phyloP scores from a whole-genome alignment of 129 eudicot species.

The Kitagawia praeruptora region DNA sequence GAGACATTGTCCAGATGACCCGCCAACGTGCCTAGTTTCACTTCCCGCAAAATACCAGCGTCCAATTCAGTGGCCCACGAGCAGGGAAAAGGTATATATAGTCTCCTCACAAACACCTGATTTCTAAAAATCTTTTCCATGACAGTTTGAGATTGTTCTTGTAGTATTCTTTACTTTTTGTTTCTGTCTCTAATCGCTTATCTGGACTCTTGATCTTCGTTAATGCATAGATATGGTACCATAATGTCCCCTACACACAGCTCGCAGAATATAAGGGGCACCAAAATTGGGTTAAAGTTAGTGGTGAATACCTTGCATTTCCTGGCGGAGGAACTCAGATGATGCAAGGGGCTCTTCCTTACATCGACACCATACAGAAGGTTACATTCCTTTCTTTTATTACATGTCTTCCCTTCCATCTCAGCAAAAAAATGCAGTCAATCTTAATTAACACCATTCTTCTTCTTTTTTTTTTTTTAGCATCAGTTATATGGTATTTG shows the following conservation, averaged over 20 bases:
- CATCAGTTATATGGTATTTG: no score
- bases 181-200: conserved; percentile 7
- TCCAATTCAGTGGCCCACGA: conserved; percentile 45
- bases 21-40: conserved; percentile 50
- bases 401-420: neutral
- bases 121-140: neutral
- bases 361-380: conserved; percentile 37
- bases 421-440: neutral
- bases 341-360: conserved; percentile 53
- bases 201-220: neutral
- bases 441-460: no score
- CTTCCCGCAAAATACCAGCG: conserved; percentile 39
- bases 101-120: neutral
- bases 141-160: neutral
- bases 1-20: conserved; percentile 48
- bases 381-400: conserved; percentile 6
- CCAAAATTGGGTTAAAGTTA: conserved; percentile 64
- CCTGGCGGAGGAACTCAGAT: conserved; percentile 66
- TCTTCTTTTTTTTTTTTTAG: no score
- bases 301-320: conserved; percentile 44
- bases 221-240: conserved; percentile 52
- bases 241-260: conserved; percentile 38
- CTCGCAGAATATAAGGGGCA: conserved; percentile 51
- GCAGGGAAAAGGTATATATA: conserved; percentile 47
- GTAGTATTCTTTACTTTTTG: neutral